Evolutionary conservation across 2,329 filamentous ascomycete genomes (phyloP).

Genomic region (Epichloe aotearoae): DNA sequence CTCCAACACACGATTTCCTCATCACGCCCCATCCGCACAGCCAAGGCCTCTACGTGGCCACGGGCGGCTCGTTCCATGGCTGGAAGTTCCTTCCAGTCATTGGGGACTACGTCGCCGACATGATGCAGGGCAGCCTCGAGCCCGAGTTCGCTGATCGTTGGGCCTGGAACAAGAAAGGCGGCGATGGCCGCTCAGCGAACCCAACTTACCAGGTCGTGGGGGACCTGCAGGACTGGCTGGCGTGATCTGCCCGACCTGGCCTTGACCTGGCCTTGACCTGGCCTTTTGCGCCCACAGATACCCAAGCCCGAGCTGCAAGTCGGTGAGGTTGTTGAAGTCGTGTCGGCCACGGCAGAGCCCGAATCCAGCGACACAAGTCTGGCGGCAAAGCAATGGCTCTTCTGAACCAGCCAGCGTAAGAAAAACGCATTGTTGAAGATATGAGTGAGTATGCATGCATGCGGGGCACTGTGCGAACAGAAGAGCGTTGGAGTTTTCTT

Average conservation of each 20-base stretch:
- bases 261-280: too few species aligned
- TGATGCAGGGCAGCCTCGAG: conserved; percentile 29
- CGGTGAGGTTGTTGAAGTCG: background rate
- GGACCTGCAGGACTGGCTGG: conserved; percentile 27
- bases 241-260: conserved; percentile 8
- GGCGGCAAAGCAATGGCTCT: too few species aligned
- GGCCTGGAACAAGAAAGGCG: conserved; percentile 32
- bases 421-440: background rate
- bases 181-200: conserved; percentile 27
- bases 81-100: conserved; percentile 53
- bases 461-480: background rate
- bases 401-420: too few species aligned
- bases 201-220: conserved; percentile 28
- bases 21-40: conserved; percentile 38
- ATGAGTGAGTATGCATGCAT: background rate
- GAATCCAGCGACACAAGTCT: background rate
- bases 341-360: background rate
- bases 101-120: conserved; percentile 43
- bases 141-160: conserved; percentile 26
- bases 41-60: conserved; percentile 43
- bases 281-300: conserved; percentile 4
- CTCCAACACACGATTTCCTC: conserved; percentile 49
- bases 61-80: conserved; percentile 49
- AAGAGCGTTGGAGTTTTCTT: background rate
- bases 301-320: background rate